Conservation (phyloP, 345 rosid genomes). For the Populus ilicifolia region DNA sequence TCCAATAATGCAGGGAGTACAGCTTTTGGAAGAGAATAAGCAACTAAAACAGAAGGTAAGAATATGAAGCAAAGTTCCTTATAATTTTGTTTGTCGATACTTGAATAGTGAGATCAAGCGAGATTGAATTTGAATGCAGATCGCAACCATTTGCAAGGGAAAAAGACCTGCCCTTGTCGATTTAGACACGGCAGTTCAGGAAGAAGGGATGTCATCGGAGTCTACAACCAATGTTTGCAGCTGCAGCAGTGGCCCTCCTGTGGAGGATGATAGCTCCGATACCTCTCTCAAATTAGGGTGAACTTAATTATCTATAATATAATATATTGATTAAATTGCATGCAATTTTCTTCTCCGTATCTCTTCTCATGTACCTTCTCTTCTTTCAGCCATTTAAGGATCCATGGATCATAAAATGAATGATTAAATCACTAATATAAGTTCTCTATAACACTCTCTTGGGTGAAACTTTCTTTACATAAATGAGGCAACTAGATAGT, state of each 20-base stretch:
- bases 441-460: too few species aligned
- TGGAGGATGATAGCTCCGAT: constrained; percentile 24
- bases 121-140: constrained; percentile 22
- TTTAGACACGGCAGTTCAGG: constrained; percentile 27
- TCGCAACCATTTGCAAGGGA: constrained; percentile 31
- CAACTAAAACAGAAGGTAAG: constrained; percentile 46
- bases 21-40: constrained; percentile 53
- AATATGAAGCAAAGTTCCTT: not conserved
- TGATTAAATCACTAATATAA: not conserved
- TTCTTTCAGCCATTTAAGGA: not conserved
- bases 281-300: constrained; percentile 29
- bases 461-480: too few species aligned
- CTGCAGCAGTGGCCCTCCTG: constrained; percentile 57
- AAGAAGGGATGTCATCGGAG: constrained; percentile 64
- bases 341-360: not conserved
- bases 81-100: not conserved
- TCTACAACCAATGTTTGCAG: constrained; percentile 51
- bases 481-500: not conserved
- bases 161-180: constrained; percentile 24
- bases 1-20: constrained; percentile 43
- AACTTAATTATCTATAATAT: not conserved
- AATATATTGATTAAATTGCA: not conserved
- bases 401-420: not conserved
- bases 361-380: not conserved
- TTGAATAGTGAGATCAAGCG: not conserved